Percentiles rank a stretch among this genome's conserved stretches.
phyloP scores from a whole-genome alignment of 75 land plant species.

The Gnetum montanum region DNA sequence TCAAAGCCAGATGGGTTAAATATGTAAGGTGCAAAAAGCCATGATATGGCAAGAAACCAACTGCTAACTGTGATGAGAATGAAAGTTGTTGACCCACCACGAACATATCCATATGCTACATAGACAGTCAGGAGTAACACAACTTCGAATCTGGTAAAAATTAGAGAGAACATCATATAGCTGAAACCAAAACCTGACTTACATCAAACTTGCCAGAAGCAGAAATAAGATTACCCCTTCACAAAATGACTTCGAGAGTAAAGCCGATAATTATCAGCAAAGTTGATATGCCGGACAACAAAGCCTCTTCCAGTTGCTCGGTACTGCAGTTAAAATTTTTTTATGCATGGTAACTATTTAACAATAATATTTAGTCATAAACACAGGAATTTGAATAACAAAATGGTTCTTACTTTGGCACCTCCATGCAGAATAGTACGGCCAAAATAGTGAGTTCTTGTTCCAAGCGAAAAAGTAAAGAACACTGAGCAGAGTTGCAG shows the following conservation, averaged over 20 bases:
- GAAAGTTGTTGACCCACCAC: conserved; percentile 46
- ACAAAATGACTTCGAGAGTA: conserved; percentile 98
- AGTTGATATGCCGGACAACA: conserved; percentile 90
- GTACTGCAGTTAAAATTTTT: conserved; percentile 44
- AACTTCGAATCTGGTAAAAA: conserved; percentile 64
- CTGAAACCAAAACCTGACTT: too few species aligned
- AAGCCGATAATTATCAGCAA: conserved; percentile 90
- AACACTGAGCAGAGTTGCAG: conserved; percentile 90
- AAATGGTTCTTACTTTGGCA: conserved; percentile 53
- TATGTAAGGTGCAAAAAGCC: conserved; percentile 96
- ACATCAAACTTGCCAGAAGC: too few species aligned
- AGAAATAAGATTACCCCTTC: conserved; percentile 67
- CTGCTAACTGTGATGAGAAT: conserved; percentile 78
- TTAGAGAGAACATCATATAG: too few species aligned
- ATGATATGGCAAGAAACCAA: conserved; percentile 92
- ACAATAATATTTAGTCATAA: not conserved
- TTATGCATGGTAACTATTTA: not conserved
- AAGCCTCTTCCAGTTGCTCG: conserved; percentile 97
- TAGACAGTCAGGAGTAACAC: conserved; percentile 73
- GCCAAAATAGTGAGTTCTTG: conserved; percentile 94
- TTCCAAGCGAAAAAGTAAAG: conserved; percentile 94
- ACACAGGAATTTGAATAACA: not conserved
- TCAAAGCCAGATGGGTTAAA: conserved; percentile 98
- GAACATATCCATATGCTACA: conserved; percentile 74
- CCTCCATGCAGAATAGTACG: conserved; percentile 97